Conservation (phyloP, 2,329 filamentous ascomycete genomes). For the Colletotrichum endophyticum region DNA sequence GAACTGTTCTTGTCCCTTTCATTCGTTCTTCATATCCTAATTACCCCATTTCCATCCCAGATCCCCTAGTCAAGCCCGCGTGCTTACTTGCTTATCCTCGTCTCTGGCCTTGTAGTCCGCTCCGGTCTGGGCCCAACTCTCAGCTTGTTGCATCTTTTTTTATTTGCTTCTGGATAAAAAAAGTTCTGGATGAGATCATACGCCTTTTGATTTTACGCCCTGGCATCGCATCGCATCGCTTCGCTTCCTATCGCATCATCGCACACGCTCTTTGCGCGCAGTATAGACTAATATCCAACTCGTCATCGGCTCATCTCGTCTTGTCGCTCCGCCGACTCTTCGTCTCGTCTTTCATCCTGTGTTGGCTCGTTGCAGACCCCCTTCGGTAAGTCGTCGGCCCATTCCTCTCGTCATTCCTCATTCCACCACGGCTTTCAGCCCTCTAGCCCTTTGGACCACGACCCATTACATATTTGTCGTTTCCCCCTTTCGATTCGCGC, state of each 20-base stretch:
- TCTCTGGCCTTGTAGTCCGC: background rate
- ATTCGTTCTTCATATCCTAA: constrained; percentile 15
- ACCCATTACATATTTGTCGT: constrained; percentile 4
- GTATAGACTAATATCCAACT: constrained; percentile 19
- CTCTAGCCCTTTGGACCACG: background rate
- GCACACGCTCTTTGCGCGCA: background rate
- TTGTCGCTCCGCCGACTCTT: background rate
- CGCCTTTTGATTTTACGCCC: constrained; percentile 8
- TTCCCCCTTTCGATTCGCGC: background rate
- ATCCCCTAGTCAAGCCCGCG: background rate
- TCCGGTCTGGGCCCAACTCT: background rate
- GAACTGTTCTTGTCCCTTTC: constrained; percentile 1
- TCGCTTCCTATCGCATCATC: background rate
- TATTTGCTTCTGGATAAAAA: constrained; percentile 13
- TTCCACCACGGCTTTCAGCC: background rate
- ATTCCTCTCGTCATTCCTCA: constrained; percentile 16
- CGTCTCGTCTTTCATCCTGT: background rate
- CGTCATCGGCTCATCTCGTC: background rate
- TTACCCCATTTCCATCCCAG: background rate
- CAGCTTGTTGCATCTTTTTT: background rate
- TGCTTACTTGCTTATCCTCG: background rate
- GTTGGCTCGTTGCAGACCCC: background rate
- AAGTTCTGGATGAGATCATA: constrained; percentile 21
- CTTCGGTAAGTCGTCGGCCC: constrained; percentile 9
- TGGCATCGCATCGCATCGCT: background rate